phyloP scores from a whole-genome alignment of 1,284 basidiomycete species.

The Trichosporon asahii region DNA sequence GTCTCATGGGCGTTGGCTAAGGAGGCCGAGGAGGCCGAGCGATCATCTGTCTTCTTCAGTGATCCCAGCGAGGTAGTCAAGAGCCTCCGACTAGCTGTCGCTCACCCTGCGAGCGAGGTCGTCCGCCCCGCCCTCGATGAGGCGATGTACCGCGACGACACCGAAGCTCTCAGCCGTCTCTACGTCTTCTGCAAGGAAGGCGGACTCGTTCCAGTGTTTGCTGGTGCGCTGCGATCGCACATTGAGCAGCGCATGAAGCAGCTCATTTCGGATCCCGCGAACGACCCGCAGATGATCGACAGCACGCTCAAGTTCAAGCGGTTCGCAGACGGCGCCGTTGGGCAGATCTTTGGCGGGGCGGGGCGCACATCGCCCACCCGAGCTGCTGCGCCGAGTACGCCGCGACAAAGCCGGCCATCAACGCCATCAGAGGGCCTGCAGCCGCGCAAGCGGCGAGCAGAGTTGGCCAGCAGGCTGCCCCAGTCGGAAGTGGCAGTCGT shows the following conservation, averaged over 20 bases:
- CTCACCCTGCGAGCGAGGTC: conserved; percentile 13
- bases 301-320: conserved; percentile 68
- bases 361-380: background rate
- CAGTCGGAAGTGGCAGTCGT: no score
- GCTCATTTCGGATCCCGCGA: conserved; percentile 58
- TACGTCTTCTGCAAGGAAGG: conserved; percentile 65
- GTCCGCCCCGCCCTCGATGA: conserved; percentile 58
- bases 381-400: background rate
- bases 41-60: conserved; percentile 28
- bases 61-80: conserved; percentile 26
- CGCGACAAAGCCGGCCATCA: background rate
- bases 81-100: conserved; percentile 17
- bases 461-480: no score
- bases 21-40: conserved; percentile 33
- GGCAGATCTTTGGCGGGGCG: conserved; percentile 52
- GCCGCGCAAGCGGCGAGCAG: background rate
- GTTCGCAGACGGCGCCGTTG: conserved; percentile 60
- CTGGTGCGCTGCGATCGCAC: conserved; percentile 62
- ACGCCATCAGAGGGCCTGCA: background rate
- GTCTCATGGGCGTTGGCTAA: conserved; percentile 38
- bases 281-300: conserved; percentile 65
- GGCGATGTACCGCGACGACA: conserved; percentile 59
- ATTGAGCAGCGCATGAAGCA: conserved; percentile 44
- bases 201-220: conserved; percentile 58
- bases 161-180: conserved; percentile 58